phyloP scores from a whole-genome alignment of 2,329 filamentous ascomycete genomes.

The Verticillium albo-atrum region DNA sequence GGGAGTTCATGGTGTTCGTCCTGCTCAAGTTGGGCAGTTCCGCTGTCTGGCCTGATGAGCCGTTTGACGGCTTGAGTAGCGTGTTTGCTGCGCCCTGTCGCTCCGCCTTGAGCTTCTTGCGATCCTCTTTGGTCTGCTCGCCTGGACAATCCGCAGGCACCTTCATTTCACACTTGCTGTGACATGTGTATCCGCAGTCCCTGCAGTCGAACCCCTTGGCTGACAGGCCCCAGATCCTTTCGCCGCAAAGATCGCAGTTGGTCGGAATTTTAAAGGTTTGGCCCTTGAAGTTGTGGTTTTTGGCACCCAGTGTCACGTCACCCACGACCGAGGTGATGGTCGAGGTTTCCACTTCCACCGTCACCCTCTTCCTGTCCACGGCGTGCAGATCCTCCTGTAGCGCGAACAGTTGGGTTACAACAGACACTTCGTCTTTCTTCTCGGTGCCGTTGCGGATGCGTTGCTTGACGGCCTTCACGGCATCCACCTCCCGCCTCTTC shows the following conservation, averaged over 20 bases:
- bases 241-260: conserved; percentile 94
- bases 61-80: conserved; percentile 43
- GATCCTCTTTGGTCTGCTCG: conserved; percentile 89
- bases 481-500: conserved; percentile 81
- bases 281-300: conserved; percentile 97
- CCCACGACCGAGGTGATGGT: conserved; percentile 90
- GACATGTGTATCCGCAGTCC: conserved; percentile 96
- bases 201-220: conserved; percentile 95
- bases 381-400: conserved; percentile 83
- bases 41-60: conserved; percentile 30
- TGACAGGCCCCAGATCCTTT: conserved; percentile 93
- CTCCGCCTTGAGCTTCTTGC: conserved; percentile 86
- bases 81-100: conserved; percentile 75
- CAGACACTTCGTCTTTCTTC: conserved; percentile 81
- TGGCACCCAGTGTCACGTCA: conserved; percentile 86
- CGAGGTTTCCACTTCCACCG: conserved; percentile 86
- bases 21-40: conserved; percentile 68
- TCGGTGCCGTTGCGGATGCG: conserved; percentile 78
- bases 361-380: conserved; percentile 76
- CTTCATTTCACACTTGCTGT: conserved; percentile 99
- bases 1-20: conserved; percentile 83
- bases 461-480: conserved; percentile 67
- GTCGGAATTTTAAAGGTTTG: conserved; percentile 99
- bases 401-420: conserved; percentile 77
- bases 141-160: conserved; percentile 94